Evolutionary conservation across 1,284 basidiomycete genomes (phyloP), one percentile per base, ranked within the genome.

Genomic region (Anthracocystis walkeri): DNA sequence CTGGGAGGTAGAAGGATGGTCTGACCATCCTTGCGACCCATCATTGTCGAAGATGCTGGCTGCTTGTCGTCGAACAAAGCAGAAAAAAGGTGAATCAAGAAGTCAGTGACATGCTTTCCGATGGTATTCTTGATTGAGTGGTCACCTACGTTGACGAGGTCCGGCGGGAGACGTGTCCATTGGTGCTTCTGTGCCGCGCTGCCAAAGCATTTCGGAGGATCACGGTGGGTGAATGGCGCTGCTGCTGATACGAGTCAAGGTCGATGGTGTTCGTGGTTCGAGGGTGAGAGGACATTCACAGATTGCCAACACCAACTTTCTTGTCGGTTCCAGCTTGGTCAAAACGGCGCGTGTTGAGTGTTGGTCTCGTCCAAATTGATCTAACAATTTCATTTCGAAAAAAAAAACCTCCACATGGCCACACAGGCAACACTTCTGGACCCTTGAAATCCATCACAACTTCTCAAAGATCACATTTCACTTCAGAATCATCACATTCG

Each of bases 91-190:
- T 16, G 7, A 11, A 1, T 12, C 16, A n/a, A 10, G 25, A 11
- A 12, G 20, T 33, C 53, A 55, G 53, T 29, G 23, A 23, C 12
- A 7, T 7, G 7, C 35, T 42, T 38, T 16, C 20, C 7, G n/a
- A n/a, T n/a, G n/a, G n/a, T n/a, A n/a, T n/a, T n/a, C n/a, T n/a
- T n/a, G n/a, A n/a, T n/a, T n/a, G n/a, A n/a, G n/a, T n/a, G n/a
- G n/a, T n/a, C 12, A 75, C 76, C 41, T 57, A 78, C 77, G 65
- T 35, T 61, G 64, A 29, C 56, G 64, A 35, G 75, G 75, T 0
- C 78, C 78, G 1, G 75, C 63, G 20, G 73, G 75, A 0, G 78
- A 70, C 21, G 78, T 68, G 45, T 81, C 79, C 79, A 81, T 81
- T 5, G 79, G 79, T 31, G 79, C 78, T 49, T 81, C 75, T 16